Base-by-base conservation (phyloP, 495 filamentous ascomycete species). In the Aspergillus funiculosus region DNA sequence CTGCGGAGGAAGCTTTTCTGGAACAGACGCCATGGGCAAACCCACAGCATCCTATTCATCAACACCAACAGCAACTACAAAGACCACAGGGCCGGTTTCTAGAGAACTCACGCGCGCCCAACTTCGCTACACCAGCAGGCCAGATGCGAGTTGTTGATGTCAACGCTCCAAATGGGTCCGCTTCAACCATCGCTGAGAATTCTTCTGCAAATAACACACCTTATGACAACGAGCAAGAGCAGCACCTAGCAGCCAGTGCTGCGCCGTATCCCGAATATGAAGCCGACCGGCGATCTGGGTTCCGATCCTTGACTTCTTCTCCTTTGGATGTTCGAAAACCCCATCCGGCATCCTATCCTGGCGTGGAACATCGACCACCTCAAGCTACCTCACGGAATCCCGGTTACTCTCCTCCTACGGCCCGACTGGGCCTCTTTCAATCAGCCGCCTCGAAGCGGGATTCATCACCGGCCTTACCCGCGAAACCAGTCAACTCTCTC, bases 1-100 rank as follows among this genome's bases (percentile, higher is more conserved):
- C 82, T 26, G 87, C 86, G 7, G 87, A 89, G 53, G 86, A 90
- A 59, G 81, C 85, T 36, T 91, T 89, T 51, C 74, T 90, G 39
- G 84, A 89, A 42, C 80, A 85, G 49, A 91, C 83, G 1, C 83
- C 87, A 1, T 94, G 88, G 88, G 86, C 86, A 20, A 92, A 92
- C 60, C 85, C 87, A 10, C 85, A 89, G 48, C 87, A 94, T 56
- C 86, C 87, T 1, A 80, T 80, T 11, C 85, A 89, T 56, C 72
- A 72, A 36, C 65, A 71, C 34, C 67, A 73, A 38, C 58, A 63
- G 24, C 53, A 63, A 30, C 61, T 62, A 10, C 61, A 63, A 35
- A 58, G 68, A 37, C 52, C 63, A 1, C 71, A 65, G 20, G 56
- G 43, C 22, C 61, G 62, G n/a, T 40, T 53, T 1, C 52, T 59